Evolutionary conservation across 2,329 filamentous ascomycete species (phyloP).

Genomic region (Rhexocercosporidium sp.): DNA sequence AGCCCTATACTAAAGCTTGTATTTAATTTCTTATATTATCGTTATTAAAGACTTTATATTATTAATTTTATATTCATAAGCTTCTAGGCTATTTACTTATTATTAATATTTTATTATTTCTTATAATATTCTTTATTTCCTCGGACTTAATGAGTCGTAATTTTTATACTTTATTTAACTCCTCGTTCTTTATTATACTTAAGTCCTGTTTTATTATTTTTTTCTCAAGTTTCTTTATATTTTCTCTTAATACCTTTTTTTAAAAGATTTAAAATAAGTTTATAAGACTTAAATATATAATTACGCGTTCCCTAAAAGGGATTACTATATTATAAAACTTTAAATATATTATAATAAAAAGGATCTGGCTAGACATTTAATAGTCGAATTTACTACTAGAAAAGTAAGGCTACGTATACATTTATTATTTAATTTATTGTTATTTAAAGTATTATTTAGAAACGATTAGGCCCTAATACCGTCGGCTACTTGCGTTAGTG

Average conservation of each 20-base stretch:
- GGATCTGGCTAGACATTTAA: slow-evolving; percentile 1
- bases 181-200: background rate
- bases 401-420: background rate
- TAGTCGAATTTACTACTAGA: background rate
- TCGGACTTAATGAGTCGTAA: background rate
- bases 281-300: background rate
- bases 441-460: background rate
- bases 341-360: slow-evolving; percentile 1
- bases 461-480: background rate
- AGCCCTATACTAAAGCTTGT: background rate
- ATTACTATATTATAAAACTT: background rate
- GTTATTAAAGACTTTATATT: background rate
- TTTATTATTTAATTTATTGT: slow-evolving; percentile 6
- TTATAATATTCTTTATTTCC: background rate
- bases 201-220: background rate
- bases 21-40: slow-evolving; percentile 3
- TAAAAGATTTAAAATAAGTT: background rate
- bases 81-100: background rate
- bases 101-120: slow-evolving; percentile 7
- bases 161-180: background rate
- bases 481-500: slow-evolving; percentile 1
- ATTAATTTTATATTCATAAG: background rate
- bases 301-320: slow-evolving; percentile 1
- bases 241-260: slow-evolving; percentile 5
- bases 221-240: slow-evolving; percentile 3